Evolutionary conservation across 2,329 filamentous ascomycete species (phyloP).

Genomic region (Aureobasidium zeae): DNA sequence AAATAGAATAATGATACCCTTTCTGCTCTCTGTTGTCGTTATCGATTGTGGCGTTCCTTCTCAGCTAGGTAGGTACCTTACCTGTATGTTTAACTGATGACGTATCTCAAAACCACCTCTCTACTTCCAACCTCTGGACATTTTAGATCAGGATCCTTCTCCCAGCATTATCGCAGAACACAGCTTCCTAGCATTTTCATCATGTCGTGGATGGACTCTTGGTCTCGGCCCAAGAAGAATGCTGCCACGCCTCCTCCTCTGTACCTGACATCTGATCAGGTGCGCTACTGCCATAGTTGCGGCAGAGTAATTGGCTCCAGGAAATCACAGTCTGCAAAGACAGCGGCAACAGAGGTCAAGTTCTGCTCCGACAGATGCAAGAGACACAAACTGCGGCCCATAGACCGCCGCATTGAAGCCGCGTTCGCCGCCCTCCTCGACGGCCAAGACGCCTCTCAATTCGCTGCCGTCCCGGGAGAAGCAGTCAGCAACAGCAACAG

Average conservation of each 20-base stretch:
- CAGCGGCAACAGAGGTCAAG: constrained; percentile 33
- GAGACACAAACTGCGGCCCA: constrained; percentile 40
- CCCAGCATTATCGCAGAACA: no score
- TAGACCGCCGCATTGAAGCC: constrained; percentile 45
- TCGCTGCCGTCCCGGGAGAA: constrained; percentile 1
- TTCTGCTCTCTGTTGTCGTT: no score
- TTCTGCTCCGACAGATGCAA: constrained; percentile 52
- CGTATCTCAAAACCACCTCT: no score
- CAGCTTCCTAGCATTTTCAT: no score
- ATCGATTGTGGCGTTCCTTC: no score
- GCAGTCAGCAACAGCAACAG: neutral
- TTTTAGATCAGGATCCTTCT: no score
- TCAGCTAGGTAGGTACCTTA: no score
- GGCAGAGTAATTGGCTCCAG: constrained; percentile 43
- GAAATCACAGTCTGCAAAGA: constrained; percentile 25
- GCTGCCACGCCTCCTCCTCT: constrained; percentile 42
- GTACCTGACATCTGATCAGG: constrained; percentile 43
- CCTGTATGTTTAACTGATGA: no score
- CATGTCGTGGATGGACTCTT: constrained; percentile 17
- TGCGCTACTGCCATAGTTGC: constrained; percentile 49
- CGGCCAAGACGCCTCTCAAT: constrained; percentile 20
- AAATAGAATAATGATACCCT: no score
- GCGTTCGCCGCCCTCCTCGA: constrained; percentile 38
- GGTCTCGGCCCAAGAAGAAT: constrained; percentile 35
- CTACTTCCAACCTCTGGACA: no score